These are phyloP conservation scores for Clavispora vitiphila DNA, from an alignment of 805 yeast genomes.

Conservation along the genomic window DNA sequence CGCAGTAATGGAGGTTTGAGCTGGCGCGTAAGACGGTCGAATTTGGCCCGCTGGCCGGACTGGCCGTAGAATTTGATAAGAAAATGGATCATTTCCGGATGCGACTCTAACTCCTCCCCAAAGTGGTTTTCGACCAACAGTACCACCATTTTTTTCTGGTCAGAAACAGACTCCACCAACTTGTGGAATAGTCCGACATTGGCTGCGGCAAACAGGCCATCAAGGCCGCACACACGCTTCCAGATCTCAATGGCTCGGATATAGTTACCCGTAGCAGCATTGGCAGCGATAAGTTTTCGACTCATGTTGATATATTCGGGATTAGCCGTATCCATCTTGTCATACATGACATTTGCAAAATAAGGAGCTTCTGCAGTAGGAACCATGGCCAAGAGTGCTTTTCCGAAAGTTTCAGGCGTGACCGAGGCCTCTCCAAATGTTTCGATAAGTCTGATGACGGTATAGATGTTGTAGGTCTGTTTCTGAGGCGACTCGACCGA, in stretches of 20 bases:
- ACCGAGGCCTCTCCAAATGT: not conserved
- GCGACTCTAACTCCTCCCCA: constrained; percentile 4
- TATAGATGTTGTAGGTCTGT: constrained; percentile 9
- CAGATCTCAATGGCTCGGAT: constrained; percentile 15
- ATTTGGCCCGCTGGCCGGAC: constrained; percentile 5
- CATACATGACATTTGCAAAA: constrained; percentile 16
- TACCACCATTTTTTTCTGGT: not conserved
- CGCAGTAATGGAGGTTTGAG: constrained; percentile 29
- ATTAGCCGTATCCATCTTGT: constrained; percentile 1
- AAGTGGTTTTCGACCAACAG: constrained; percentile 3
- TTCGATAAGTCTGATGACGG: constrained; percentile 7
- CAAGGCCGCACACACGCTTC: constrained; percentile 3
- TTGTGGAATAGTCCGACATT: constrained; percentile 1
- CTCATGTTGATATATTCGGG: not conserved
- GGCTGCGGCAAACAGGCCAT: constrained; percentile 3
- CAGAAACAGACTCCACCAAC: not conserved
- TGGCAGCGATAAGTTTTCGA: constrained; percentile 8
- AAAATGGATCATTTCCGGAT: constrained; percentile 10
- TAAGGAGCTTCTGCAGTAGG: constrained; percentile 8
- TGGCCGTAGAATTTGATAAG: constrained; percentile 17
- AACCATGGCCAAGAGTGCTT: constrained; percentile 9
- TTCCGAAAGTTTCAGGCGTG: constrained; percentile 1
- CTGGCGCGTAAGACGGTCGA: constrained; percentile 17
- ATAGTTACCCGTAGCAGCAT: constrained; percentile 11
- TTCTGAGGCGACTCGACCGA: not conserved